A percentile compares a stretch with the other conserved stretches of the same genome.
Evolutionary conservation across 305 asterid genomes (phyloP).

Genomic region (Caryopteris hybrid): DNA sequence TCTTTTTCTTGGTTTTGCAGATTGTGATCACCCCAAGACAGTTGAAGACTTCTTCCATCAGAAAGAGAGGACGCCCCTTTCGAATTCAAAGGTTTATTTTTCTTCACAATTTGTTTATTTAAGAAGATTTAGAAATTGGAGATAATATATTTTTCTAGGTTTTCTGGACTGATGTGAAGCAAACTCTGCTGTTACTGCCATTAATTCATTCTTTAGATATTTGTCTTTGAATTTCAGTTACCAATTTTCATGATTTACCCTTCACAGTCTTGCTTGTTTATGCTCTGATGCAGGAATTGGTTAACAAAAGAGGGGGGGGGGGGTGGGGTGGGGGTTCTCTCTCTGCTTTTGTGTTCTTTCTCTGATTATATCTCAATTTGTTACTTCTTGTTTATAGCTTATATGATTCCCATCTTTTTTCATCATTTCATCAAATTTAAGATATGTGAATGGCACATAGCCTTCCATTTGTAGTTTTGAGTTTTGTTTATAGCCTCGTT

Average conservation of each 20-base stretch:
- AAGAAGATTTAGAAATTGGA: neutral
- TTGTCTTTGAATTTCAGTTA: neutral
- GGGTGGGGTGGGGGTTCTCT: too few relatives aligned
- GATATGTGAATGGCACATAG: neutral
- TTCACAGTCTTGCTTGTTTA: neutral
- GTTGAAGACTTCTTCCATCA: conserved; percentile 61
- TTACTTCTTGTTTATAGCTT: neutral
- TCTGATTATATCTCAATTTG: neutral
- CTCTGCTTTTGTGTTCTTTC: neutral
- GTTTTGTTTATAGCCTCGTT: neutral
- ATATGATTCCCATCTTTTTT: neutral
- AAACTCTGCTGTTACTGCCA: neutral
- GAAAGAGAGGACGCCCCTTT: conserved; percentile 42
- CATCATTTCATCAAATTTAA: neutral
- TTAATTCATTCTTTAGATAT: too few relatives aligned
- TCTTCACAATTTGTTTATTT: neutral
- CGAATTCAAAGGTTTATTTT: conserved; percentile 52
- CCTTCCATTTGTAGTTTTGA: neutral
- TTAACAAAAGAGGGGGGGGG: too few relatives aligned
- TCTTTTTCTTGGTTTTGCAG: conserved; percentile 25
- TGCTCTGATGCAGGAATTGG: neutral
- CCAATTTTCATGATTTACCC: neutral
- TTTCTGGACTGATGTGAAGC: neutral
- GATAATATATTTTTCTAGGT: neutral
- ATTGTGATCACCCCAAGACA: conserved; percentile 82